These are phyloP conservation scores for Isoetes taiwanensis DNA, from an alignment of 75 land plant species.

Conservation along the genomic window DNA sequence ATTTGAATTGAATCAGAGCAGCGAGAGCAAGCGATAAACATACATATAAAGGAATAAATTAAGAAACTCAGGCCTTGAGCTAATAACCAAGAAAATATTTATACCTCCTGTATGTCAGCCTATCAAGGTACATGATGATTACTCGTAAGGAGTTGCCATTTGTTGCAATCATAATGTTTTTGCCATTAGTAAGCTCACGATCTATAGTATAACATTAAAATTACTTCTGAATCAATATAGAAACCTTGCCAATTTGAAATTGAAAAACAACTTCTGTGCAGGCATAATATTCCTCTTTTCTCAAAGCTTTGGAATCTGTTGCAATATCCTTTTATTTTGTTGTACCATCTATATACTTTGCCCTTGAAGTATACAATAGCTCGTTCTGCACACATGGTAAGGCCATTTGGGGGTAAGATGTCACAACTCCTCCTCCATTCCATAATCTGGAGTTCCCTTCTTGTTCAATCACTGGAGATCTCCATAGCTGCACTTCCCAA, in stretches of 20 bases:
- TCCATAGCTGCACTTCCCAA: constrained; percentile 57
- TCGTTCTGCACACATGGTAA: constrained; percentile 86
- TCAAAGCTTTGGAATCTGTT: too few relatives aligned
- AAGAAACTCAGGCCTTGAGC: too few relatives aligned
- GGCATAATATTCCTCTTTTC: too few relatives aligned
- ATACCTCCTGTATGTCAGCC: constrained; percentile 78
- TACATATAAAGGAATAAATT: too few relatives aligned
- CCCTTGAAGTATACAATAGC: constrained; percentile 78
- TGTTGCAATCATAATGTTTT: constrained; percentile 76
- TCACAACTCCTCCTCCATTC: constrained; percentile 85
- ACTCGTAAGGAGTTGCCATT: constrained; percentile 89
- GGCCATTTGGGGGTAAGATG: constrained; percentile 79
- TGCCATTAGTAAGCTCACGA: too few relatives aligned
- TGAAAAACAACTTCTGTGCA: too few relatives aligned
- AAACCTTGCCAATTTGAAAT: too few relatives aligned
- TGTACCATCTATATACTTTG: constrained; percentile 39
- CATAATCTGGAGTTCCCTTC: constrained; percentile 89
- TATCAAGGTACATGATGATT: constrained; percentile 90
- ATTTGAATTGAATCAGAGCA: too few relatives aligned
- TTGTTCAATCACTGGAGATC: constrained; percentile 92
- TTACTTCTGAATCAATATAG: too few relatives aligned
- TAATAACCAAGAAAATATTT: background rate
- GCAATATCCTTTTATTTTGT: too few relatives aligned
- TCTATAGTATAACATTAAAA: too few relatives aligned
- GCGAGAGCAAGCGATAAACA: too few relatives aligned